These are phyloP conservation scores for Phoenix roebelenii DNA, from an alignment of 176 grass and related monocot genomes.

Conservation along the genomic window DNA sequence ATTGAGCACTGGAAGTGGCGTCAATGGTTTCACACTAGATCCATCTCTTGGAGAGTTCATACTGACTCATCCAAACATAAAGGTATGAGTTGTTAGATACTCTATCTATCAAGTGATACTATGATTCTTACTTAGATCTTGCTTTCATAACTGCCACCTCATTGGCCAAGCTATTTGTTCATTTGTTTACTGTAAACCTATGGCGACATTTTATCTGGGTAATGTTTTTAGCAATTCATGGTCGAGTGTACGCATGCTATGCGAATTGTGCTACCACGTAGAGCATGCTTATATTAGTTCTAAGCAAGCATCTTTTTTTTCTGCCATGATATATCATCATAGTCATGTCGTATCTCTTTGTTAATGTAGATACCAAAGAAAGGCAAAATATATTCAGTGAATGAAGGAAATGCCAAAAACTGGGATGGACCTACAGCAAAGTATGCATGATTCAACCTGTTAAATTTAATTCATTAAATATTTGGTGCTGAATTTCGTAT, in stretches of 20 bases:
- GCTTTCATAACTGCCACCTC: too few species aligned
- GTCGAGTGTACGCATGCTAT: too few species aligned
- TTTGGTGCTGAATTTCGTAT: slow-evolving; percentile 13
- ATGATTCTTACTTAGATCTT: too few species aligned
- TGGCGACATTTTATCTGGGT: too few species aligned
- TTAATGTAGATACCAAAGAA: slow-evolving; percentile 66
- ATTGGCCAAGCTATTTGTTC: too few species aligned
- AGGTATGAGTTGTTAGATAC: slow-evolving; percentile 27
- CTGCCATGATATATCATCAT: neutral
- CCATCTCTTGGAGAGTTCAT: slow-evolving; percentile 99
- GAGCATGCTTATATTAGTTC: neutral
- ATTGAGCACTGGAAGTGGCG: slow-evolving; percentile 72
- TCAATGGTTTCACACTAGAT: slow-evolving; percentile 94
- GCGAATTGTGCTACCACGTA: too few species aligned
- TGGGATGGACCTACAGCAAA: slow-evolving; percentile 81
- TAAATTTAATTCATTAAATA: slow-evolving; percentile 5
- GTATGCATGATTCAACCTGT: slow-evolving; percentile 25
- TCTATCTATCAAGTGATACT: too few species aligned
- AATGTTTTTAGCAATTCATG: too few species aligned
- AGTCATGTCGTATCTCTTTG: neutral
- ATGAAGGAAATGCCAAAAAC: slow-evolving; percentile 91
- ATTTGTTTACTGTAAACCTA: too few species aligned
- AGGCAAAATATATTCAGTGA: slow-evolving; percentile 93
- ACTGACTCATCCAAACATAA: slow-evolving; percentile 87
- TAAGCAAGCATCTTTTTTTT: neutral